Evolutionary conservation across 2,329 filamentous ascomycete species (phyloP).

Genomic region (Fusarium duplospermum): DNA sequence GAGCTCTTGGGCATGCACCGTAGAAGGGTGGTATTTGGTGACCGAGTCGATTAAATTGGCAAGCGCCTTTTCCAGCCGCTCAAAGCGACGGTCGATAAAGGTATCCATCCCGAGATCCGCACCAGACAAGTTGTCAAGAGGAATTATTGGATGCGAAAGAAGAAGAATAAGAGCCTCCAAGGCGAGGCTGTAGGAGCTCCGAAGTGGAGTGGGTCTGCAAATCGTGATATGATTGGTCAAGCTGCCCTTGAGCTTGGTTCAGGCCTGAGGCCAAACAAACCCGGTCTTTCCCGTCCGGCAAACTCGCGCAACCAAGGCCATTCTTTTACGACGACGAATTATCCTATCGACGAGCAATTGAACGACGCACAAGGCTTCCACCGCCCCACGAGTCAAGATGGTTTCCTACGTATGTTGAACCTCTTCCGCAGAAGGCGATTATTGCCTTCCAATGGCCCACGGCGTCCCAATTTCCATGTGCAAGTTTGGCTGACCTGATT

Average conservation of each 20-base stretch:
- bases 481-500: constrained; percentile 47
- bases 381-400: constrained; percentile 53
- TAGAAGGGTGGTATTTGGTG: constrained; percentile 82
- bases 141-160: background rate
- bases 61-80: constrained; percentile 75
- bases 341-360: constrained; percentile 50
- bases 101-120: constrained; percentile 64
- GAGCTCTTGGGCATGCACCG: constrained; percentile 74
- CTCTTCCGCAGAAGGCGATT: background rate
- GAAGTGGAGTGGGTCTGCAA: constrained; percentile 30
- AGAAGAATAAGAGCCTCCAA: background rate
- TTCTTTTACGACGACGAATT: constrained; percentile 44
- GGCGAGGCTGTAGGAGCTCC: constrained; percentile 35
- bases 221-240: background rate
- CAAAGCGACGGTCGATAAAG: constrained; percentile 70
- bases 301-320: constrained; percentile 49
- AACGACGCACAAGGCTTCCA: constrained; percentile 47
- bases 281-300: constrained; percentile 50
- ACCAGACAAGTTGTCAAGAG: background rate
- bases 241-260: constrained; percentile 20
- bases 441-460: constrained; percentile 16
- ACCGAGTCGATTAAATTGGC: constrained; percentile 81
- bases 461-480: background rate
- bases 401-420: constrained; percentile 52
- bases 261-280: constrained; percentile 50